Evolutionary conservation across 2,329 filamentous ascomycete species (phyloP), one percentile per base, ranked within the genome.

Genomic region (Lecanicillium sp.): DNA sequence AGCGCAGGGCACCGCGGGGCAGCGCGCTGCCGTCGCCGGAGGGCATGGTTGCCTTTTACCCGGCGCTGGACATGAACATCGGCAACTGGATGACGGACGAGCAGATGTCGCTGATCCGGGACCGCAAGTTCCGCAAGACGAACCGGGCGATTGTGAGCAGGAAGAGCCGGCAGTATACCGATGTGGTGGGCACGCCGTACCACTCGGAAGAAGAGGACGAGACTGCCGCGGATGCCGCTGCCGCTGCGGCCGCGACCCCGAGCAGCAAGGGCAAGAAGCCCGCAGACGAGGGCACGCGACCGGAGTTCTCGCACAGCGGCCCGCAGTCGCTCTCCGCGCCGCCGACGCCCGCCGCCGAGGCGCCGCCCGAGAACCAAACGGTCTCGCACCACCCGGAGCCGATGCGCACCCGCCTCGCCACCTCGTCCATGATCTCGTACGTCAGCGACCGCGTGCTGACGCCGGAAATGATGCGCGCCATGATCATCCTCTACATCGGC

Each of bases 41-140:
- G 44, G 91, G 90, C 0, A 67, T 97, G 7, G 75, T 97, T 1
- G 74, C 95, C 41, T 83, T 94, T 50, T 98, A 98, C 59, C 93
- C 93, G 1, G 84, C 85, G 0, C 70, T 98, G 51, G 93, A 97
- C 60, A 90, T 97, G 86, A 96, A 95, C 60, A 97, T 97, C 55
- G 89, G 89, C 30, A 96, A 90, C 65, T 98, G 93, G 93, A 97
- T 98, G 90, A 90, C 88, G 1, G 91, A 97, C 58, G 91, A 97
- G 64, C 90, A 98, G 63, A 95, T 97, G 88, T 82, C 88, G 0
- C 70, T 98, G 52, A 95, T 98, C 54, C 84, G 89, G 55, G 90
- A 95, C 54, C 82, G 89, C 10, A 79, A 82, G 50, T 83, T 83
- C 62, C 79, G 89, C 20, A 84, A 83, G 56, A 89, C 84, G 1